These are phyloP conservation scores for Begonia peltatifolia DNA, from an alignment of 306 rosid species.

Conservation along the genomic window DNA sequence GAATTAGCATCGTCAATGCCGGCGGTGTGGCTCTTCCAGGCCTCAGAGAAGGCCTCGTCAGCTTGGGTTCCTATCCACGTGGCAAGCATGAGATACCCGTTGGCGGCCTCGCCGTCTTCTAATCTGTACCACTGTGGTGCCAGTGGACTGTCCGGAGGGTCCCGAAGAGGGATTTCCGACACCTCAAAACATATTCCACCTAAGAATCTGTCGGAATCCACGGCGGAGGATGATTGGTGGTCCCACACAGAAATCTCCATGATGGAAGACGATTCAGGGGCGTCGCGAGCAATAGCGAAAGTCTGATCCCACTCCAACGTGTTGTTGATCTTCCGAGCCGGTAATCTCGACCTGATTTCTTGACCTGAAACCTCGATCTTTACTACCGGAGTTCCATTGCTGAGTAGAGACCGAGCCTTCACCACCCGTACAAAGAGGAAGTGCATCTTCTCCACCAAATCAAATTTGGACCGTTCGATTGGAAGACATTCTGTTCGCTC, in stretches of 20 bases:
- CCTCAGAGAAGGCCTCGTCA: conserved; percentile 63
- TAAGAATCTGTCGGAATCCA: conserved; percentile 20
- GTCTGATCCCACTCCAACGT: conserved; percentile 81
- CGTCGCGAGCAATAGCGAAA: conserved; percentile 62
- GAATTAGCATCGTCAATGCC: conserved; percentile 24
- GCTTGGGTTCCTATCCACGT: conserved; percentile 93
- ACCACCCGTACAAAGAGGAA: conserved; percentile 66
- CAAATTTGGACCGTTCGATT: conserved; percentile 52
- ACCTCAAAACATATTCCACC: conserved; percentile 83
- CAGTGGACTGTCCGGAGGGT: conserved; percentile 72
- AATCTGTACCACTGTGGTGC: conserved; percentile 91
- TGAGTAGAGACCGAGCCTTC: conserved; percentile 50
- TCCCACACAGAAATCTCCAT: conserved; percentile 72
- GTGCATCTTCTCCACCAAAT: conserved; percentile 89
- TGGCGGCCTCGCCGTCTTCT: conserved; percentile 48
- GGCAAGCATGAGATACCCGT: conserved; percentile 77
- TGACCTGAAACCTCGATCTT: conserved; percentile 36
- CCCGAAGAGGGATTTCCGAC: conserved; percentile 57
- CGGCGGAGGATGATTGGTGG: conserved; percentile 11
- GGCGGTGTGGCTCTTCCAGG: conserved; percentile 54
- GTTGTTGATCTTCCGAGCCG: conserved; percentile 18
- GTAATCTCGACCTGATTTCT: conserved; percentile 36
- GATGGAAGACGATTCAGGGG: conserved; percentile 43
- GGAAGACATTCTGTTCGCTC: conserved; percentile 24
- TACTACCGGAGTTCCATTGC: conserved; percentile 37